Evolutionary conservation across 2,329 filamentous ascomycete genomes (phyloP), one percentile per base, ranked within the genome.

Genomic region (Coccinonectria pachysandricola): DNA sequence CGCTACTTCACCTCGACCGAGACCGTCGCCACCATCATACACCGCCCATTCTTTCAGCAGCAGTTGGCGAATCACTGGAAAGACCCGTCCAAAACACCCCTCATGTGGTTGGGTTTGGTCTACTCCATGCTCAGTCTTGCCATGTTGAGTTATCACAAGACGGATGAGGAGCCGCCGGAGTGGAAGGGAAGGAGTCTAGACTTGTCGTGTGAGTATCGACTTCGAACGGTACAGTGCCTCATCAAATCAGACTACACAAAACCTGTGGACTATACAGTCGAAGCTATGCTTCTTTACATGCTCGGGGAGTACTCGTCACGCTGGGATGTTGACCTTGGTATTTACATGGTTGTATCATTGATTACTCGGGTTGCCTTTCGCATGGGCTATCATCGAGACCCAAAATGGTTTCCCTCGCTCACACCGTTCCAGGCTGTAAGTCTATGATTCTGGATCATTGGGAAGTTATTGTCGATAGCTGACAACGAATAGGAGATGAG

Each of bases 1-100:
- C 75, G 88, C 34, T 98, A 92, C 50, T 95, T 96, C 62, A 88
- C 88, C 50, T 88, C 81, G 1, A 68, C 75, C 56, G 74, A 79
- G 37, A 72, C 71, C 19, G 67, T 71, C n/a, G 72, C 76, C 50
- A 77, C 74, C 48, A 75, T 91, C 38, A 71, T 91, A 26, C 84
- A 92, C 46, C 77, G 77, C 0, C 87, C 86, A 8, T 87, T 84
- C 0, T 95, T 95, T 45, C 76, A 88, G 46, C 72, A 79, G 44
- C 71, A 82, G 52, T 62, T 83, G 5, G 62, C 64, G 15, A 54
- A 51, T 6, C 71, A 77, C 47, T 88, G 81, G 81, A 60, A 76
- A 43, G 74, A 79, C 42, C 81, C 83, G 0, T 68, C 69, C 9
- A 79, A 80, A 40, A 78, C 80, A 4, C 70, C 76, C 2, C 62